Base-by-base conservation (phyloP, 495 filamentous ascomycete genomes). In the Neurospora sp. region DNA sequence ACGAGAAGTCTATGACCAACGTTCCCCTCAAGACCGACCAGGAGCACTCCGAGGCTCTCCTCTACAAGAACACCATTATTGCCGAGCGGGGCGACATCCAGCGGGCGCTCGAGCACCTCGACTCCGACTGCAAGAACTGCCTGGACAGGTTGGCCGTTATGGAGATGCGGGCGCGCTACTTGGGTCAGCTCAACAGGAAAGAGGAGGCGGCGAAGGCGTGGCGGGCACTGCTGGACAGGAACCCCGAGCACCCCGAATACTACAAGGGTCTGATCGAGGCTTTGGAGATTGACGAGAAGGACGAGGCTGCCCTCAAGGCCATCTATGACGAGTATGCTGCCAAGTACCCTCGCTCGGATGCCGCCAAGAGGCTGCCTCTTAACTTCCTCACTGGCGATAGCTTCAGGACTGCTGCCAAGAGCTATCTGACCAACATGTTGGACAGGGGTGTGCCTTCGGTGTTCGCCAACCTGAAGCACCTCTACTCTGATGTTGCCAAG, bases 11-110 rank as follows among this genome's bases (percentile, higher is more conserved):
- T 2, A 76, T 99, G 73, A 96, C 94, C 82, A 84, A 85, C 12
- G 84, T 89, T 1, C 92, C 94, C 14, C 87, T 89, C 8, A 90
- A 91, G 76, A 85, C 88, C 20, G 96, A 99, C 81, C 81, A 85
- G 74, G 96, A 99, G 79, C 93, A 99, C 80, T 94, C 93, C n/a
- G 96, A 99, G 82, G 95, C 96, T 27, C 85, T 92, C 16, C 85
- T 99, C 80, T 99, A 99, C 84, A 98, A 97, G 83, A 99, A 98
- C 80, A 87, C 87, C 22, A 91, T 99, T 73, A 97, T 99, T 79
- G 94, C 93, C 40, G 96, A 98, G 80, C 84, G 85, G 38, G 93
- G 94, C 12, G 89, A 98, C 61, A 84, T 88, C 20, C 87, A 93
- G 76, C 86, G 90, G 76, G 96, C 96, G 20, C 80, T 99, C 80